Conservation (phyloP, 371 early-diverging fungal species). For the Apophysomyces ossiformis region DNA sequence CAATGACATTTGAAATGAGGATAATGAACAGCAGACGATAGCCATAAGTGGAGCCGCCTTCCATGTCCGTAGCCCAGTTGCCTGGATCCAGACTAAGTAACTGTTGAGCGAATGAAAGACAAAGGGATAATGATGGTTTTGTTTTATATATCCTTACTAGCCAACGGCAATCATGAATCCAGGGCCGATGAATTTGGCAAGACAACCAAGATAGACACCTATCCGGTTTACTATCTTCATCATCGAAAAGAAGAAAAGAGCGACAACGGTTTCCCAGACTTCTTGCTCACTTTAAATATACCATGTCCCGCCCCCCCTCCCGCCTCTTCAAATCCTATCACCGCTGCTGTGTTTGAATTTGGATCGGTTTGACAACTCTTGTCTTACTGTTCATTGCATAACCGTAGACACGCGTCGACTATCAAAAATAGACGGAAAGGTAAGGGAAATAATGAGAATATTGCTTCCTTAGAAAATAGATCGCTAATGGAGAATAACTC, state of each 20-base stretch:
- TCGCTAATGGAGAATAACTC: too few relatives aligned
- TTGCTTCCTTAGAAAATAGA: too few relatives aligned
- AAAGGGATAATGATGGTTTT: not conserved
- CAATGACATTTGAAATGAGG: constrained; percentile 76
- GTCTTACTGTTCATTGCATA: too few relatives aligned
- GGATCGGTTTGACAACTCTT: too few relatives aligned
- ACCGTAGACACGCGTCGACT: too few relatives aligned
- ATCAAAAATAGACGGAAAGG: too few relatives aligned
- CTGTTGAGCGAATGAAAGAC: not conserved
- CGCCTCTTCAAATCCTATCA: too few relatives aligned
- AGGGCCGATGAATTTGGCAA: constrained; percentile 48
- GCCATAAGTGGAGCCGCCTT: constrained; percentile 76
- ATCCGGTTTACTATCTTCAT: not conserved
- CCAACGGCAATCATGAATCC: constrained; percentile 59
- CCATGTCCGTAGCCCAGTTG: constrained; percentile 79
- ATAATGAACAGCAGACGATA: constrained; percentile 78
- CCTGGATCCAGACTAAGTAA: constrained; percentile 67
- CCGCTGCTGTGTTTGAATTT: too few relatives aligned
- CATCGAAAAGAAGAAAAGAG: constrained; percentile 7
- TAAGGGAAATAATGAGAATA: too few relatives aligned
- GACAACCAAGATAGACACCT: constrained; percentile 23
- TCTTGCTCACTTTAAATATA: too few relatives aligned
- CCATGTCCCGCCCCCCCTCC: too few relatives aligned
- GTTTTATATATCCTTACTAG: constrained; percentile 36
- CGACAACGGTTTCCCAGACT: not conserved